Conservation (phyloP, 1,139 yeast species). For the Taphrina sp. region DNA sequence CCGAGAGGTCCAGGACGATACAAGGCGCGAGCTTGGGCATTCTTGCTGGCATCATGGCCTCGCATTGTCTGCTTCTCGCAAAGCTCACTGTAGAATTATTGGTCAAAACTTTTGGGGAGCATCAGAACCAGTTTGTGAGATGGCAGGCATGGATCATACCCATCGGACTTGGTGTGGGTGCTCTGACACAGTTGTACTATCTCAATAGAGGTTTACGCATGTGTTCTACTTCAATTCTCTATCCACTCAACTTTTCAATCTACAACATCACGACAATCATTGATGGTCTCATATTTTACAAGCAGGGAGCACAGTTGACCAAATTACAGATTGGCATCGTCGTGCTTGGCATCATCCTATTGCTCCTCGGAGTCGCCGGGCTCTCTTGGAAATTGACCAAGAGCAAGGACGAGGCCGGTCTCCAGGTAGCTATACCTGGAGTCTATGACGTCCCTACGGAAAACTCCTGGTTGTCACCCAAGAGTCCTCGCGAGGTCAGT, state of each 20-base stretch:
- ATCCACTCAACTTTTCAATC: constrained; percentile 81
- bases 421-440: constrained; percentile 29
- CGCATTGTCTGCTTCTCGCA: constrained; percentile 81
- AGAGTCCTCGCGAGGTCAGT: constrained; percentile 16
- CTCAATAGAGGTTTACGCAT: constrained; percentile 71
- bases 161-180: constrained; percentile 60
- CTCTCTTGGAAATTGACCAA: constrained; percentile 49
- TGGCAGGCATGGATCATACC: constrained; percentile 54
- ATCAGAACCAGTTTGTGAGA: constrained; percentile 42
- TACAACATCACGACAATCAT: constrained; percentile 72
- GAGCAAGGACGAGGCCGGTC: constrained; percentile 26
- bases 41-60: constrained; percentile 75
- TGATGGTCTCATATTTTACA: constrained; percentile 67
- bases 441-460: constrained; percentile 29
- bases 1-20: constrained; percentile 40
- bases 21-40: constrained; percentile 65
- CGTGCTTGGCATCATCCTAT: constrained; percentile 52
- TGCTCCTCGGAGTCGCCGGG: constrained; percentile 56
- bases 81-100: constrained; percentile 75
- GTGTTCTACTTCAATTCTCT: constrained; percentile 73
- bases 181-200: constrained; percentile 71
- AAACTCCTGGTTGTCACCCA: constrained; percentile 23
- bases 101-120: constrained; percentile 43
- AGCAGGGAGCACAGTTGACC: constrained; percentile 51
- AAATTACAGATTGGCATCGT: constrained; percentile 49